Conservation (phyloP, 208 protist species). For the Lotmaria passim region DNA sequence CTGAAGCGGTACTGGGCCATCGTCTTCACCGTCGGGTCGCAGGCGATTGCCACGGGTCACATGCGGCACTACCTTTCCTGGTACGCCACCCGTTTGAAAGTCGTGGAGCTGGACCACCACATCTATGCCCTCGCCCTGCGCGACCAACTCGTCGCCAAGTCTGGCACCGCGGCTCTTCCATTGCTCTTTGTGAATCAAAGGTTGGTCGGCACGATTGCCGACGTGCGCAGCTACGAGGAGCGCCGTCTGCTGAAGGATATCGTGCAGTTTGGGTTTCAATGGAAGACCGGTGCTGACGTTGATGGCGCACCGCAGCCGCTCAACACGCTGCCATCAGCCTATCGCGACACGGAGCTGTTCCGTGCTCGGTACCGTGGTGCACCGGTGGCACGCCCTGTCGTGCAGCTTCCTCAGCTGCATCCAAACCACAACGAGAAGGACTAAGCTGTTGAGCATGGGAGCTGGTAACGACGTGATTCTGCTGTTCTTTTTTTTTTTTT, state of each 20-base stretch:
- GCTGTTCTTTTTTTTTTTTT: too few species aligned
- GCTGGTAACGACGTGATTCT: too few species aligned
- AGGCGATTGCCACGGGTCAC: slow-evolving; percentile 78
- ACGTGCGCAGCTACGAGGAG: slow-evolving; percentile 74
- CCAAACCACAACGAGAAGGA: slow-evolving; percentile 45
- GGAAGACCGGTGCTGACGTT: slow-evolving; percentile 57
- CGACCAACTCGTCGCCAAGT: slow-evolving; percentile 43
- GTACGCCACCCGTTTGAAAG: slow-evolving; percentile 87
- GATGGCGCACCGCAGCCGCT: slow-evolving; percentile 49
- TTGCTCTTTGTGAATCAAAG: slow-evolving; percentile 88
- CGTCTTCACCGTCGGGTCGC: slow-evolving; percentile 78
- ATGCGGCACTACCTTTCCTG: slow-evolving; percentile 90
- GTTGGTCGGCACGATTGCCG: slow-evolving; percentile 71
- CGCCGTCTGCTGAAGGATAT: slow-evolving; percentile 82
- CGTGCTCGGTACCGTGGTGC: slow-evolving; percentile 79
- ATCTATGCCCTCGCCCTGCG: slow-evolving; percentile 62
- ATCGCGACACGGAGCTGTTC: slow-evolving; percentile 82
- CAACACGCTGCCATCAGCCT: slow-evolving; percentile 68
- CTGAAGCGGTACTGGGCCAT: slow-evolving; percentile 84
- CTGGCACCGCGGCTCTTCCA: slow-evolving; percentile 63
- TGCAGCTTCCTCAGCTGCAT: slow-evolving; percentile 75
- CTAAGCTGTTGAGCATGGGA: slow-evolving; percentile 9
- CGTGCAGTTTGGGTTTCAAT: slow-evolving; percentile 91
- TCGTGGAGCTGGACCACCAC: slow-evolving; percentile 90
- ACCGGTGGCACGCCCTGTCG: slow-evolving; percentile 69